phyloP scores from a whole-genome alignment of 2,329 filamentous ascomycete genomes.

The Aspergillus candidus region DNA sequence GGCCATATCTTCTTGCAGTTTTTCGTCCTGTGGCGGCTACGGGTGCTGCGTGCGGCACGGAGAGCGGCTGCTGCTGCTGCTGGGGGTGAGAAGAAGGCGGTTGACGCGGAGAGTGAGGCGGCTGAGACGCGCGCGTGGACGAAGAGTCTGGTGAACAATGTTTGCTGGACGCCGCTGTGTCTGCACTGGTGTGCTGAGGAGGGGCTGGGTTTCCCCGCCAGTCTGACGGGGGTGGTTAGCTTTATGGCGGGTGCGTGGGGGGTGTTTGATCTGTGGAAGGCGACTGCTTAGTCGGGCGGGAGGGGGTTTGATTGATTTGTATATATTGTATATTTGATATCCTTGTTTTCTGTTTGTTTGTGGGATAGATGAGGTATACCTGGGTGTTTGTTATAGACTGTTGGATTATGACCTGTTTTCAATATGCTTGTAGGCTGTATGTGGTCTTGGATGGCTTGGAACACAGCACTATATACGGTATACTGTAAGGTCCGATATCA shows the following conservation, averaged over 20 bases:
- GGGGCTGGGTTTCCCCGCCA: conserved; percentile 55
- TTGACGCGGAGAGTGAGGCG: conserved; percentile 19
- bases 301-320: conserved; percentile 1
- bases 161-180: conserved; percentile 74
- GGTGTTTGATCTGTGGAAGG: conserved; percentile 42
- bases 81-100: conserved; percentile 23
- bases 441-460: too few relatives aligned
- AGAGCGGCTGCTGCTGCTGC: conserved; percentile 20
- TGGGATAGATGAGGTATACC: not conserved
- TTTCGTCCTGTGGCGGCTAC: conserved; percentile 52
- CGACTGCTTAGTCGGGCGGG: conserved; percentile 26
- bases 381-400: too few relatives aligned
- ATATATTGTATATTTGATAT: not conserved
- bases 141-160: conserved; percentile 58
- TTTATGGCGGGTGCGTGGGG: conserved; percentile 44
- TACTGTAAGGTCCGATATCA: too few relatives aligned
- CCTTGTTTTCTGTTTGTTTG: not conserved
- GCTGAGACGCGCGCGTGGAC: conserved; percentile 52
- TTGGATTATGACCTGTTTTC: too few relatives aligned
- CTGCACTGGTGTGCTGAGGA: conserved; percentile 73
- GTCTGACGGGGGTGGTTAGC: conserved; percentile 54
- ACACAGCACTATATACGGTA: too few relatives aligned
- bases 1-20: conserved; percentile 72
- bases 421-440: too few relatives aligned
- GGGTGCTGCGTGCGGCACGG: conserved; percentile 25